Evolutionary conservation across 208 protist genomes (phyloP), one percentile per base, ranked within the genome.

Genomic region (Trypanosomatidae sp.): DNA sequence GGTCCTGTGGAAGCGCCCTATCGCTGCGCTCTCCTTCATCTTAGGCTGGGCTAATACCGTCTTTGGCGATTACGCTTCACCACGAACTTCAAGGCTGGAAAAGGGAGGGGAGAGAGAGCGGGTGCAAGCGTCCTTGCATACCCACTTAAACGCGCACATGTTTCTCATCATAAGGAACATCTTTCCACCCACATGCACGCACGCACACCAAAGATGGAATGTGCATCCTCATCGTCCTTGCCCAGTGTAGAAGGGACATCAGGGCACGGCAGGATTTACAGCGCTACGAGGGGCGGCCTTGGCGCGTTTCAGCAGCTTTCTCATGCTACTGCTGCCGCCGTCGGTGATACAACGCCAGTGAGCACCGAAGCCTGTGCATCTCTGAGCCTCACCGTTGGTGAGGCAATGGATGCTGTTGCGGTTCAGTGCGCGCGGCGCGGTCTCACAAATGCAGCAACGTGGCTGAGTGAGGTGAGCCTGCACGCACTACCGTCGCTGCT

Each of bases 391-490:
- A 84, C 86, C 6, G 84, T 85, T 15, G 82, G 82, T 5, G 81
- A 84, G 36, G 83, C 83, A 41, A 88, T 96, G 74, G 84, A 94
- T n/a, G 53, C 30, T 15, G 77, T 83, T 13, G 64, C 74, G 0
- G 66, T 69, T 70, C 90, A 94, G 80, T 94, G 87, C 67, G 76
- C 77, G 60, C 77, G 81, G 8, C 89, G 91, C 15, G 84, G 90
- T 36, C 78, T 96, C 12, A 79, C 79, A 33, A 82, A 85, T 66
- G 82, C 75, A 36, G 80, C 81, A 4, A 67, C 80, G 66, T 94
- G 88, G 88, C 79, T 96, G 39, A 77, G 82, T 17, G 88, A 94
- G 78, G 77, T 96, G 47, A 73, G 83, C 1, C 82, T 94, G n/a
- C 78, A 83, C 66, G 91, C 83, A 10, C 73, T 79, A 33, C 74